These are phyloP conservation scores for Yamadazyma trypodendri DNA, from an alignment of 1,139 yeast genomes.

Conservation along the genomic window DNA sequence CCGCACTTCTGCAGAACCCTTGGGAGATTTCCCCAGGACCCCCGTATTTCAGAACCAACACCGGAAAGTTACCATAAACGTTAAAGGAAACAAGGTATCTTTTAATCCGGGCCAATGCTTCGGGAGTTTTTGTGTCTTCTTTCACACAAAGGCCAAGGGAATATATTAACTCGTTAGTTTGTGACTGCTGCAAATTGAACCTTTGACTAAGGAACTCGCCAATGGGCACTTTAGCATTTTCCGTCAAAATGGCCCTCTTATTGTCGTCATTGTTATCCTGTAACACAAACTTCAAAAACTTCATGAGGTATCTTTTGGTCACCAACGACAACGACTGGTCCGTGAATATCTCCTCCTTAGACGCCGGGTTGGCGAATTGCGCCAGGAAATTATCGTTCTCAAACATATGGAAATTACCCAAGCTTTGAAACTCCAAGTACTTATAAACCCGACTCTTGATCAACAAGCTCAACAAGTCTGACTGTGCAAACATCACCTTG, in stretches of 20 bases:
- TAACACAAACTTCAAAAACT: conserved; percentile 83
- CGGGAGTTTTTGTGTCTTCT: conserved; percentile 60
- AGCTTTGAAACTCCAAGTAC: conserved; percentile 88
- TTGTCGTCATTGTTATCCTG: conserved; percentile 59
- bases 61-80: conserved; percentile 93
- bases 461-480: conserved; percentile 76
- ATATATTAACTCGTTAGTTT: conserved; percentile 76
- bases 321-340: conserved; percentile 75
- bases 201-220: conserved; percentile 55
- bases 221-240: conserved; percentile 57
- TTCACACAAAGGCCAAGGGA: conserved; percentile 79
- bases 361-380: conserved; percentile 65
- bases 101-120: conserved; percentile 76
- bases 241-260: conserved; percentile 47
- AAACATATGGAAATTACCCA: conserved; percentile 85
- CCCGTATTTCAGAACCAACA: conserved; percentile 87
- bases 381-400: conserved; percentile 84
- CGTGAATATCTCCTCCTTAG: conserved; percentile 89
- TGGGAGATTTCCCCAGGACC: conserved; percentile 96
- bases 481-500: conserved; percentile 80
- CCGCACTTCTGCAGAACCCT: conserved; percentile 97
- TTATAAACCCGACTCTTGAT: conserved; percentile 84
- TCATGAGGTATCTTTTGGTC: conserved; percentile 86
- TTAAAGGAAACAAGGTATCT: conserved; percentile 85
- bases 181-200: conserved; percentile 72